Evolutionary conservation across 148 eudicot genomes (phyloP), one percentile per base, ranked within the genome.

Genomic region (Polygonum maritimum): DNA sequence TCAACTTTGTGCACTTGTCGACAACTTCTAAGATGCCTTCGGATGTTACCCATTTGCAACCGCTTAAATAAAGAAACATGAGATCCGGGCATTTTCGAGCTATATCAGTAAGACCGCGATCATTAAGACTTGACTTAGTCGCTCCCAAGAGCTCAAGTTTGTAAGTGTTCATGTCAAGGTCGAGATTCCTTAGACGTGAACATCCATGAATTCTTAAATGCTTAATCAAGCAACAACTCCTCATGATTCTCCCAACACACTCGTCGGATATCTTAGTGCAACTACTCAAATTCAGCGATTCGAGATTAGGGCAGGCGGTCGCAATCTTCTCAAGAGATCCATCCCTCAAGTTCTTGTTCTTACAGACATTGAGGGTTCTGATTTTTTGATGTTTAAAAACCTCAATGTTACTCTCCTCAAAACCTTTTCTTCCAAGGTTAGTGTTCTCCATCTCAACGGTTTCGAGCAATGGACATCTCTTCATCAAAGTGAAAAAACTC

Each of bases 251-350:
- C 36, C 82, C 82, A 60, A 91, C 52, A 26, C 91, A 88, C 75
- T 80, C 78, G 44, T 86, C 83, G 2, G 86, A 81, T 57, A 86
- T 78, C 33, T 65, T 73, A 0, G 78, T 41, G 55, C 92, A 87
- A 71, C 39, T 79, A 74, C 85, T 79, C 57, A 91, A 76, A 44
- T 85, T 88, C 51, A 91, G 79, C 12, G 67, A 16, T 74, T 89
- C 89, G 38, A 91, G 55, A 75, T 78, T 81, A 14, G 89, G 92
- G 81, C 96, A 87, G 26, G 80, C 74, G 0, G 69, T 15, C 33
- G 87, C 83, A 81, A 91, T 71, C 33, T 67, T 78, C 48, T 79
- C 83, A n/a, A 89, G 88, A 76, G 84, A 86, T 58, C 81, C 84
- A 22, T 85, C 83, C 63, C 75, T 82, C 75, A 91, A 48, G 33